Evolutionary conservation across 495 filamentous ascomycete species (phyloP).

Genomic region (Paragyromitra xinjiangensis): DNA sequence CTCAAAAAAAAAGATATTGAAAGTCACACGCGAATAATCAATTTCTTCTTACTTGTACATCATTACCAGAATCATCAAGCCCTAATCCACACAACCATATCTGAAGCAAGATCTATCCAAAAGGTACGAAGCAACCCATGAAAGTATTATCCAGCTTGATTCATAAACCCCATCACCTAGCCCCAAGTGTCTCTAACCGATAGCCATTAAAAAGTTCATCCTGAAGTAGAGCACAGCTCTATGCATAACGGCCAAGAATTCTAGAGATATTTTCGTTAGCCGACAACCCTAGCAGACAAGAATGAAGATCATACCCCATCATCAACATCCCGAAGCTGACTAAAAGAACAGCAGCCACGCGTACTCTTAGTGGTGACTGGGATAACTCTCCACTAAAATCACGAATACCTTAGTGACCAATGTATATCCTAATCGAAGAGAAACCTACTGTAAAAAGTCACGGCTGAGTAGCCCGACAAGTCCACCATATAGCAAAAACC

Average conservation of each 20-base stretch:
- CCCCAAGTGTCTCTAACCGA: neutral
- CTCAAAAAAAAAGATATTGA: neutral
- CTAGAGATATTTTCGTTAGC: slow-evolving; percentile 11
- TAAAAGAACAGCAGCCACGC: slow-evolving; percentile 34
- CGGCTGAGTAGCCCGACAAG: slow-evolving; percentile 46
- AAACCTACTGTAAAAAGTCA: slow-evolving; percentile 38
- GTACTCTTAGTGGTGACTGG: slow-evolving; percentile 35
- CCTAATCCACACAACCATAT: neutral
- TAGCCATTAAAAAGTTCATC: neutral
- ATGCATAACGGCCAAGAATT: slow-evolving; percentile 45
- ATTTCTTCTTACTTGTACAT: neutral
- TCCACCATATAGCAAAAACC: slow-evolving; percentile 72
- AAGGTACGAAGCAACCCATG: neutral
- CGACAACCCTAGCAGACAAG: neutral
- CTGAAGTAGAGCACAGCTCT: neutral
- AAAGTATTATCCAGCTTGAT: neutral
- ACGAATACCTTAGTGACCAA: neutral
- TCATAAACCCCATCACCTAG: neutral
- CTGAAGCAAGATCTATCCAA: slow-evolving; percentile 2
- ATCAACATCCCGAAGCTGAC: slow-evolving; percentile 45
- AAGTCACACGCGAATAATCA: neutral
- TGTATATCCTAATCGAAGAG: neutral
- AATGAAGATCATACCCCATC: slow-evolving; percentile 36
- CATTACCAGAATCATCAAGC: neutral
- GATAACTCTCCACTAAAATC: slow-evolving; percentile 40